A percentile compares a stretch with the other conserved stretches of the same genome.
These are phyloP conservation scores for Ostreobium quekettii DNA, from an alignment of 139 green algal genomes.

Conservation along the genomic window DNA sequence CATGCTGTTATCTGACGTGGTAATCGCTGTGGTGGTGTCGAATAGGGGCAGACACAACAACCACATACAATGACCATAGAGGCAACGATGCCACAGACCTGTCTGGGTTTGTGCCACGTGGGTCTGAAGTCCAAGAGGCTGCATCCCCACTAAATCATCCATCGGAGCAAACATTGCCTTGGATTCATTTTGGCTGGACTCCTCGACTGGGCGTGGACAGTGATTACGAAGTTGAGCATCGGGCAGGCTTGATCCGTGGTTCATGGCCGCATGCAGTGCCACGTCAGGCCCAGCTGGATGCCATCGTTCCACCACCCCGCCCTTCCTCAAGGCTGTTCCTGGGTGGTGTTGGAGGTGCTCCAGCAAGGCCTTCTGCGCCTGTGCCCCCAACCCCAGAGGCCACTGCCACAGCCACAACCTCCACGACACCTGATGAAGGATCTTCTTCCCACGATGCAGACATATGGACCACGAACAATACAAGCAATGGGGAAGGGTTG, in stretches of 20 bases:
- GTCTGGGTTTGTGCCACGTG: not conserved
- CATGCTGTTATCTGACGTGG: not conserved
- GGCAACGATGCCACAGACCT: not conserved
- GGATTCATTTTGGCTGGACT: not conserved
- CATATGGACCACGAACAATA: not conserved
- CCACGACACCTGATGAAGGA: not conserved
- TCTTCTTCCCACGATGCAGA: slow-evolving; percentile 4
- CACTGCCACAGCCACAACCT: not conserved
- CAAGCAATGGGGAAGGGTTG: not conserved
- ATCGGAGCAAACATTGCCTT: not conserved
- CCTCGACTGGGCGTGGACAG: not conserved
- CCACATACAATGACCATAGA: not conserved
- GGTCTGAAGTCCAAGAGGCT: not conserved
- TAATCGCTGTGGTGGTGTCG: not conserved
- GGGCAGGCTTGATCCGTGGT: too few species aligned
- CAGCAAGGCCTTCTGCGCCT: not conserved
- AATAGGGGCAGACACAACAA: not conserved
- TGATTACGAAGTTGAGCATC: too few species aligned
- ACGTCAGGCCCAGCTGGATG: too few species aligned
- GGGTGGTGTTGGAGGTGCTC: too few species aligned
- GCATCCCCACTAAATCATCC: not conserved
- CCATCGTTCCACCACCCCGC: too few species aligned
- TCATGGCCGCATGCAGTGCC: not conserved
- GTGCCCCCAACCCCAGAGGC: not conserved
- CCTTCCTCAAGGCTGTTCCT: too few species aligned